Base-by-base conservation (phyloP, 495 filamentous ascomycete species). In the Penicillium ucsense region DNA sequence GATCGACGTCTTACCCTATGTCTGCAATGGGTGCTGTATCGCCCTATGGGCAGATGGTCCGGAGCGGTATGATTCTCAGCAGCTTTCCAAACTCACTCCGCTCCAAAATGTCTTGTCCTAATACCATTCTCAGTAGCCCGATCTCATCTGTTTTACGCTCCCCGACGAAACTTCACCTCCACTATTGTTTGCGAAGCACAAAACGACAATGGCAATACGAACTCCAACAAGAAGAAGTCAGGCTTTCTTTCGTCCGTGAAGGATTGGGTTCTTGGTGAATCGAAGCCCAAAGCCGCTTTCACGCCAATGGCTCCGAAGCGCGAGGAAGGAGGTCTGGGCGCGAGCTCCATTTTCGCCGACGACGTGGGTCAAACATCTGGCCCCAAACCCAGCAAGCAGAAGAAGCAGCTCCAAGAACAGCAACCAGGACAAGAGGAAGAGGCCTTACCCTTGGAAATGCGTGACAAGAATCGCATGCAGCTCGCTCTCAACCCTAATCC, bases 401-500 rank as follows among this genome's bases (percentile, higher is more conserved):
- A 60, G 46, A 49, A 48, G 30, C 52, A 59, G 38, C 52, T 52
- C 10, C n/a, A 39, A 27, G 11, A 48, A 8, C 49, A 47, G 35
- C 46, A 44, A 36, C 38, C 36, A 11, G 45, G 48, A 29, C 40
- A 31, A 32, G 41, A 31, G 6, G 41, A 43, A 31, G 41, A 43
- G 30, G 41, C 28, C 46, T 6, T 53, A 11, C 38, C 47, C 6
- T 36, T 67, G 31, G 63, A 68, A 36, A 27, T 59, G 8, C 70
- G 79, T 37, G 66, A 81, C 47, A 62, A 65, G 12, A 61, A 63
- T 30, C 68, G 71, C 54, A 74, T 83, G 59, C 70, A 71, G 33
- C 53, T 71, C 37, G 80, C 72, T 8, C 62, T 85, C 42, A 81
- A 92, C 63, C 89, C 89, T 10, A 75, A 82, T 51, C 87, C 88